Evolutionary conservation across 2,329 filamentous ascomycete species (phyloP).

Genomic region (Cercospora sp.): DNA sequence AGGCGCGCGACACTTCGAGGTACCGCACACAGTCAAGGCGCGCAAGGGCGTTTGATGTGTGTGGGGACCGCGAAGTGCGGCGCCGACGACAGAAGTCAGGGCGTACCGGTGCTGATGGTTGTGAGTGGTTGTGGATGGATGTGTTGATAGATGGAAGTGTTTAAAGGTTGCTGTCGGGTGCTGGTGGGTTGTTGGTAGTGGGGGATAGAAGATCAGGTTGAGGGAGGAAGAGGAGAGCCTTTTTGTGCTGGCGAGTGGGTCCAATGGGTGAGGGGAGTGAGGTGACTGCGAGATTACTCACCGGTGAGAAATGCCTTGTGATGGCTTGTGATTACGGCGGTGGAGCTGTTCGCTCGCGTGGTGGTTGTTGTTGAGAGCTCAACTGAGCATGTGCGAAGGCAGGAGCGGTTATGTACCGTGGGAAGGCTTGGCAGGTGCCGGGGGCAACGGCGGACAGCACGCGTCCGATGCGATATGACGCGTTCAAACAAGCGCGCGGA

Average conservation of each 20-base stretch:
- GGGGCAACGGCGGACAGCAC: not conserved
- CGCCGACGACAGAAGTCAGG: not conserved
- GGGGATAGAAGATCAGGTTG: constrained; percentile 7
- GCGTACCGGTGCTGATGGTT: constrained; percentile 4
- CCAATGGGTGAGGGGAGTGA: not conserved
- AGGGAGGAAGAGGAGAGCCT: not conserved
- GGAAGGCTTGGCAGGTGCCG: not conserved
- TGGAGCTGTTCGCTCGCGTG: not conserved
- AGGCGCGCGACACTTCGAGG: not conserved
- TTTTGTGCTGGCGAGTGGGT: constrained; percentile 1
- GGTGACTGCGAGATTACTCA: not conserved
- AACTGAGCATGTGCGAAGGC: not conserved
- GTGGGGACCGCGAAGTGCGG: not conserved
- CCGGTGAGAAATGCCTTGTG: not conserved
- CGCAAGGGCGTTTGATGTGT: not conserved
- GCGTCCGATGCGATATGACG: not conserved
- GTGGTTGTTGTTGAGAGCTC: not conserved
- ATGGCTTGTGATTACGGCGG: not conserved
- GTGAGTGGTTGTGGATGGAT: constrained; percentile 13
- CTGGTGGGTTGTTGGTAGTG: constrained; percentile 7
- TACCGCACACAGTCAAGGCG: not conserved
- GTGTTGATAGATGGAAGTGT: not conserved
- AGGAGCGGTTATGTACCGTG: not conserved
- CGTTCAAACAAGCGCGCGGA: not conserved
- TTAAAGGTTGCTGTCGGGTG: not conserved